Evolutionary conservation across 345 rosid genomes (phyloP), one percentile per base, ranked within the genome.

Genomic region (Rhizophora mangle): DNA sequence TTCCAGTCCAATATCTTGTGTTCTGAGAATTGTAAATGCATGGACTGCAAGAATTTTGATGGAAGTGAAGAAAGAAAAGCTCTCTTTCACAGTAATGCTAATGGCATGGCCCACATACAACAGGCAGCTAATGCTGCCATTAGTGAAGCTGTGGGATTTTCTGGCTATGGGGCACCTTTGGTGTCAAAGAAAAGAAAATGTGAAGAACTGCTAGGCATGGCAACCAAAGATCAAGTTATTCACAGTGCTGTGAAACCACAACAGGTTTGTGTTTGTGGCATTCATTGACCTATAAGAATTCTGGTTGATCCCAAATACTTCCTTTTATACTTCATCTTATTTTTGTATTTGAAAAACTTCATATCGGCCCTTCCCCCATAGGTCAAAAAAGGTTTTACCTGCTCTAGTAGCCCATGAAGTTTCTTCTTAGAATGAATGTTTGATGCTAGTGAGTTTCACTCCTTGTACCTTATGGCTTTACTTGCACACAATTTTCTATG

Each of bases 31-130:
- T 90, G 96, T 72, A 86, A 72, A 80, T 93, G 96, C 75, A 73
- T 83, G 81, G 96, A 93, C 57, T 90, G 98, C 82, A 89, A 88
- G 72, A 93, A 93, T 73, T 85, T 74, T n/a, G 89, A 91, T 76
- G 98, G 89, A 93, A 88, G 88, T 70, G 85, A 87, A 78, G 96
- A 85, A 67, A 81, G 90, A 73, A 70, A 62, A 63, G 77, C 85
- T 64, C 78, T 86, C 31, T 71, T 82, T 71, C 85, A 63, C 63
- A 87, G 85, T 49, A 71, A 80, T 67, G 88, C 68, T 57, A 78
- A 73, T 65, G 73, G 79, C 70, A 70, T 80, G 46, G 65, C 81
- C 62, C 83, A 73, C 60, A 57, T 76, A 65, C 90, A 86, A 68
- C 91, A 85, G 74, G 87, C 87, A 11, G 84, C 95, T 53, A 88